phyloP scores from a whole-genome alignment of 352 stramenopile genomes.

The Globisporangium abappressorium region DNA sequence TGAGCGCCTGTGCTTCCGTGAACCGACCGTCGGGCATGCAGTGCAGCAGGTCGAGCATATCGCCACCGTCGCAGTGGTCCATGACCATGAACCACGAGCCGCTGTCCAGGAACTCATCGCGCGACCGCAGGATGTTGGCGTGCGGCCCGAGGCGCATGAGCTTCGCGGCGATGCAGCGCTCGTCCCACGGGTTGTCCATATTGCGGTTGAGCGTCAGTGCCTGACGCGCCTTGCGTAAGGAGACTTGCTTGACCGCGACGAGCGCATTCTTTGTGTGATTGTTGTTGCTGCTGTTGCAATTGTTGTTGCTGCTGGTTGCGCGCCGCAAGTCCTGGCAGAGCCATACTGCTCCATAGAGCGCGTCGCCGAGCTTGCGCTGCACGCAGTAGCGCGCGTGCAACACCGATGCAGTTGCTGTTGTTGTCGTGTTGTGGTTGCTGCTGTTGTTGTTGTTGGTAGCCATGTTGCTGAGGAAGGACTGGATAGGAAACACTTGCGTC shows the following conservation, averaged over 20 bases:
- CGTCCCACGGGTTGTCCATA: constrained; percentile 47
- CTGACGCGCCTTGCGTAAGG: constrained; percentile 23
- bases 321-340: constrained; percentile 36
- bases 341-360: constrained; percentile 42
- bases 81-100: constrained; percentile 52
- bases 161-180: constrained; percentile 23
- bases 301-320: neutral
- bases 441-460: neutral
- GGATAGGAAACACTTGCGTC: neutral
- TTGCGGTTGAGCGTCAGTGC: constrained; percentile 24
- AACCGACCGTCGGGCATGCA: constrained; percentile 21
- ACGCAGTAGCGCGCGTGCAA: constrained; percentile 23
- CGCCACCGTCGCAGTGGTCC: constrained; percentile 46
- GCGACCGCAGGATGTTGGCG: constrained; percentile 42
- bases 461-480: neutral
- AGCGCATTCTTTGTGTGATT: constrained; percentile 8
- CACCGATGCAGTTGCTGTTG: neutral
- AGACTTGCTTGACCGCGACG: constrained; percentile 54
- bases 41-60: constrained; percentile 40
- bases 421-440: neutral
- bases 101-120: constrained; percentile 39
- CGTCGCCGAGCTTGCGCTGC: constrained; percentile 26
- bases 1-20: constrained; percentile 18
- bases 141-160: constrained; percentile 30
- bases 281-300: constrained; percentile 23